A percentile compares a stretch with the other conserved stretches of the same genome.
Conservation (phyloP, 1,284 basidiomycete genomes). For the Marasmius oreades region DNA sequence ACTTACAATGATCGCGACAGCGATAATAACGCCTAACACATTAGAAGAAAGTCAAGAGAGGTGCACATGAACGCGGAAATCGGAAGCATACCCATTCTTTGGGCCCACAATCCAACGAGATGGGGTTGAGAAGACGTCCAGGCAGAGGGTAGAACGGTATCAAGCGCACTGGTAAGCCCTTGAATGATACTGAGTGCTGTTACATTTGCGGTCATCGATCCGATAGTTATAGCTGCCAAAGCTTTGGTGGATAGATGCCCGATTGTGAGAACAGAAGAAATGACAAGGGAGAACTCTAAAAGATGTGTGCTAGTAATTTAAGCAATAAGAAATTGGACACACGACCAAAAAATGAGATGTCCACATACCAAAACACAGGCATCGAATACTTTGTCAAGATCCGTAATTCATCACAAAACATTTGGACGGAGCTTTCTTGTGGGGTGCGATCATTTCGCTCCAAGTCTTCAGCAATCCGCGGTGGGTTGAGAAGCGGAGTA, state of each 20-base stretch:
- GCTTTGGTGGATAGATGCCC: slow-evolving; percentile 83
- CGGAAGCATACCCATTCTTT: slow-evolving; percentile 68
- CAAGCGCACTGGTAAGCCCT: slow-evolving; percentile 81
- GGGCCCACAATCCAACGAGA: slow-evolving; percentile 87
- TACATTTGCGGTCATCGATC: slow-evolving; percentile 82
- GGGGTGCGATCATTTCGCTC: neutral
- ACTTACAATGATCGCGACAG: slow-evolving; percentile 54
- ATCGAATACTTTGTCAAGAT: slow-evolving; percentile 62
- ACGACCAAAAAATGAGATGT: neutral
- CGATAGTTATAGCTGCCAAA: slow-evolving; percentile 82
- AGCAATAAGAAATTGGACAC: neutral
- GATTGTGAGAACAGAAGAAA: slow-evolving; percentile 76
- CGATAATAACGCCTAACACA: slow-evolving; percentile 60
- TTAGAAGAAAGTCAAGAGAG: slow-evolving; percentile 1
- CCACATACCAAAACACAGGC: slow-evolving; percentile 61
- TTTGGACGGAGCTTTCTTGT: slow-evolving; percentile 20
- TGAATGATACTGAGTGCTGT: slow-evolving; percentile 70
- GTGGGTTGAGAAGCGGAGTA: slow-evolving; percentile 34
- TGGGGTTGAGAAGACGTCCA: slow-evolving; percentile 85
- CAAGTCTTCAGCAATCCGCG: slow-evolving; percentile 25
- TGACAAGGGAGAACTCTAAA: slow-evolving; percentile 70
- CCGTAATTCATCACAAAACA: slow-evolving; percentile 58
- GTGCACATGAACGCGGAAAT: neutral
- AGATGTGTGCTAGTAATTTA: slow-evolving; percentile 59
- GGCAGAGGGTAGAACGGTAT: slow-evolving; percentile 87